Evolutionary conservation across 768 basidiomycete species (phyloP), one percentile per base, ranked within the genome.

Genomic region (Trametes cinnabarina): DNA sequence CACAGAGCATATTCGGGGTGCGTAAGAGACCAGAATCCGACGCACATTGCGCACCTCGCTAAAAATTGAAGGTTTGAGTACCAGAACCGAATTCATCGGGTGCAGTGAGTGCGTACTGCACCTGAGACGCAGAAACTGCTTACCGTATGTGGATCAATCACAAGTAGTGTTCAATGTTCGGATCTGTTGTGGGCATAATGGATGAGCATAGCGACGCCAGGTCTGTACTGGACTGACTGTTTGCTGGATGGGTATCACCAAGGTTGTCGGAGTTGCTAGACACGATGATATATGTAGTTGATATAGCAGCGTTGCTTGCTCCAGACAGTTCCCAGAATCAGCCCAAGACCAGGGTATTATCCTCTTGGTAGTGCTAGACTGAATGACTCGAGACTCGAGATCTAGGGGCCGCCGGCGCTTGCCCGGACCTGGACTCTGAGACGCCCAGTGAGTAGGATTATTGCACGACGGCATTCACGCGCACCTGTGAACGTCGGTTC

Each of bases 1-100:
- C 72, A 92, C 91, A 93, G 79, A 10, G 90, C 84, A 68, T 91
- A 93, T 44, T 86, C 83, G 25, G 85, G 83, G 66, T 89, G 86
- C 48, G 88, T 82, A 3, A 92, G 77, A 52, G 88, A 81, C 84
- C 87, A 92, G 66, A 90, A 79, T 34, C 79, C 88, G 62, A 92
- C 82, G 69, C 91, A 93, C 91, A 92, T 92, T 43, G 47, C 65
- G 59, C 12, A 30, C 22, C 3, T 39, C 5, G 53, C 46, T 49
- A 25, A 9, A 19, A 51, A 55, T 23, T 34, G 49, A 23, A 39
- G 11, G 22, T 19, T 41, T 26, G 48, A 43, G 46, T 22, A 32
- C n/a, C 9, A 26, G 23, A 14, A 14, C 23, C 41, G 53, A 55
- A 41, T 40, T 32, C 34, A 17, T 14, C 59, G 59, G 59, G 48